Base-by-base conservation (phyloP, 805 yeast species). In the Groenewaldozyma salmanticensis region DNA sequence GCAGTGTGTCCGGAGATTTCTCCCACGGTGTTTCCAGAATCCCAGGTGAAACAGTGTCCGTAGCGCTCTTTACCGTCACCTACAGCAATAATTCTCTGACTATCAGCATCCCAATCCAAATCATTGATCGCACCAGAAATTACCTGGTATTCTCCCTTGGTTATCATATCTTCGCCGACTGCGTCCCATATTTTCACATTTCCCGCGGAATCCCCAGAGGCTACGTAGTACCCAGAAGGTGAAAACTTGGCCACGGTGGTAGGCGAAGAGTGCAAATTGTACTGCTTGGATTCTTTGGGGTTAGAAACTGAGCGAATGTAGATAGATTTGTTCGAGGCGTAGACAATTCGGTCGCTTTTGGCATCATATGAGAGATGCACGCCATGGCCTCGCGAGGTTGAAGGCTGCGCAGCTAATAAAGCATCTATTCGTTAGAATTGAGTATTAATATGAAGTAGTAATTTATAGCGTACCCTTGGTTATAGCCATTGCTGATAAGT, bases 1-100 rank as follows among this genome's bases (percentile, higher is more conserved):
- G 85, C 79, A 15, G 90, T 72, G 58, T 92, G 98, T 19, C 98
- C 98, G 37, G 87, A 78, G 52, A 90, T 80, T 57, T 92, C 97
- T 42, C 98, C 99, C 34, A 92, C 78, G n/a, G 96, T 77, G 62
- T 92, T 92, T 46, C 98, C 98, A 1, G 95, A 74, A 57, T 92
- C 99, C 74, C 81, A 82, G 5, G 95, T 77, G 59, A 90, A 85
- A 48, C 94, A 87, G 51, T 82, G 95, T 4, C 97, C 98, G 56
- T 75, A 88, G 46, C 82, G 73, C 52, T 87, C 96, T 50, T 81
- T 81, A 38, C 97, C 98, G 51, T 83, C 81, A 42, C 98, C 98
- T 7, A 88, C 97, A 1, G 95, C 95, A 55, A 92, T 84, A 39
- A 92, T 66, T 51, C 98, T 73, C 45, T 77, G 68, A 36, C 79